A percentile compares a stretch with the other conserved stretches of the same genome.
phyloP scores from a whole-genome alignment of 164 flowering plant genomes.

The Vitis riparia region DNA sequence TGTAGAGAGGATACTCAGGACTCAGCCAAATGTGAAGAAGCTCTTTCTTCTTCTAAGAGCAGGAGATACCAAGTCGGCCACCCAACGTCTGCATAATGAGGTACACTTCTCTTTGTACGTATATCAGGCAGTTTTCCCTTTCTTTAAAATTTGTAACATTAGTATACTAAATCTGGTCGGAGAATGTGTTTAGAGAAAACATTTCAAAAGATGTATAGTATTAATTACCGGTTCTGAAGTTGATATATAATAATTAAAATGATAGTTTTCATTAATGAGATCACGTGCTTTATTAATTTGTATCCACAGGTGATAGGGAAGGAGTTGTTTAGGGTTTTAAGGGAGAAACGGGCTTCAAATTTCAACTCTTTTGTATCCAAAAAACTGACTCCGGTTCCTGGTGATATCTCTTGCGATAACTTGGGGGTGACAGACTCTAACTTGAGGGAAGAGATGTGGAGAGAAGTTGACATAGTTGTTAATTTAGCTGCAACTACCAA shows the following conservation, averaged over 20 bases:
- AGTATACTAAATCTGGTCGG: too few species aligned
- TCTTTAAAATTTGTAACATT: too few species aligned
- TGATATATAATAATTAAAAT: too few species aligned
- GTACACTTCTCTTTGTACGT: constrained; percentile 4
- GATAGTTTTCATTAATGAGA: too few species aligned
- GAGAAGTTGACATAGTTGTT: constrained; percentile 40
- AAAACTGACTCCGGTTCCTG: constrained; percentile 42
- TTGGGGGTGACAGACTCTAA: constrained; percentile 41
- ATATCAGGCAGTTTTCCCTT: too few species aligned
- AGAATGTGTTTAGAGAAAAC: too few species aligned
- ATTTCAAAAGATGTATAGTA: too few species aligned
- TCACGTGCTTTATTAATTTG: background rate
- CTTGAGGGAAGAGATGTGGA: constrained; percentile 36
- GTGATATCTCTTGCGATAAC: constrained; percentile 46
- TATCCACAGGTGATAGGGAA: constrained; percentile 32
- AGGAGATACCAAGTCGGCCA: constrained; percentile 27
- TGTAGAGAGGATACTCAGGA: constrained; percentile 48
- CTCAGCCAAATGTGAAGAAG: constrained; percentile 53
- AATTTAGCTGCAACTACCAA: constrained; percentile 64
- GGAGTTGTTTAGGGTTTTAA: constrained; percentile 45
- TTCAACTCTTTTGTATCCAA: constrained; percentile 34
- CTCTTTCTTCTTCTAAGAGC: constrained; percentile 54
- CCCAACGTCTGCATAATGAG: constrained; percentile 35
- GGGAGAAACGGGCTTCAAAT: constrained; percentile 40
- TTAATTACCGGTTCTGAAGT: too few species aligned